These are phyloP conservation scores for Zygotorulaspora sp. DNA, from an alignment of 805 yeast species.

Conservation along the genomic window DNA sequence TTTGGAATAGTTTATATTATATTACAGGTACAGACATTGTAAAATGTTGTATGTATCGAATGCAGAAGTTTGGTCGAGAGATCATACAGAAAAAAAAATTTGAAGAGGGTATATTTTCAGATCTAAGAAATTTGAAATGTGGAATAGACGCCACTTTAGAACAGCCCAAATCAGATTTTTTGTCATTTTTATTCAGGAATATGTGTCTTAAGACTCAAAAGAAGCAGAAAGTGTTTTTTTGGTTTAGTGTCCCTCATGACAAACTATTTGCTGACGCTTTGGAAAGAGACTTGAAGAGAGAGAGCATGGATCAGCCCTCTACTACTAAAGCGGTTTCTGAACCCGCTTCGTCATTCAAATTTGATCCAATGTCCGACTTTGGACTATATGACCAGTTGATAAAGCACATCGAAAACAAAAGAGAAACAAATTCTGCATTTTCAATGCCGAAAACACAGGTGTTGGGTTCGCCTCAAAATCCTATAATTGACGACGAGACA, in stretches of 20 bases:
- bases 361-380: constrained; percentile 43
- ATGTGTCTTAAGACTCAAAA: constrained; percentile 89
- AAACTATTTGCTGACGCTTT: constrained; percentile 87
- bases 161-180: constrained; percentile 77
- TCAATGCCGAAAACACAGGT: neutral
- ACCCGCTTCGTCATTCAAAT: constrained; percentile 75
- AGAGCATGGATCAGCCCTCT: constrained; percentile 52
- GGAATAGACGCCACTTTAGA: constrained; percentile 86
- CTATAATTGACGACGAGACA: neutral
- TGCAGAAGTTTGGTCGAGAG: constrained; percentile 84
- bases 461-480: neutral
- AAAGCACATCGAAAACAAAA: constrained; percentile 37
- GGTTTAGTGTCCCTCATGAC: constrained; percentile 96
- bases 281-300: constrained; percentile 86
- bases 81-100: constrained; percentile 86
- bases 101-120: constrained; percentile 94
- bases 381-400: constrained; percentile 53
- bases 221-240: constrained; percentile 93
- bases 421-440: constrained; percentile 5
- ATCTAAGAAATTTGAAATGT: constrained; percentile 77
- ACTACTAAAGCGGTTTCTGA: constrained; percentile 71
- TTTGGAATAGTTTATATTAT: constrained; percentile 85
- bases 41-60: constrained; percentile 80
- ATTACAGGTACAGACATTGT: constrained; percentile 96
- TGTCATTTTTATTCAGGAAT: constrained; percentile 79